A percentile compares a stretch with the other conserved stretches of the same genome.
Evolutionary conservation across 345 rosid genomes (phyloP).

Genomic region (Atalantia buxifolia): DNA sequence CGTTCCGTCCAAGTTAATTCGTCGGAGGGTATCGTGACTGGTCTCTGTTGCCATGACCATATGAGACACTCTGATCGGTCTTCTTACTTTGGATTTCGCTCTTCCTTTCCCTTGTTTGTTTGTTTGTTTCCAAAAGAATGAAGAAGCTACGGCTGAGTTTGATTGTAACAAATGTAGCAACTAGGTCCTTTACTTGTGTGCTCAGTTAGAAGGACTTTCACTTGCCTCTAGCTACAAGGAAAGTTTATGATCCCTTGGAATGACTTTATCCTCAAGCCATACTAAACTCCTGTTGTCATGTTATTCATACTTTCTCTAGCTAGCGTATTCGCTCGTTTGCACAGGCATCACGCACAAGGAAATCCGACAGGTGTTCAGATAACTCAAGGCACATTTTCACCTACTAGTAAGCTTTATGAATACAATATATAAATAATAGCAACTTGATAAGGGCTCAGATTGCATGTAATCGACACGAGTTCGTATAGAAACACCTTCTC

Average conservation of each 20-base stretch:
- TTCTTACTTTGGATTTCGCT: background rate
- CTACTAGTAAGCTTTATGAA: background rate
- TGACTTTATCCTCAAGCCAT: constrained; percentile 27
- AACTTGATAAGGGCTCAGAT: background rate
- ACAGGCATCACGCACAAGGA: background rate
- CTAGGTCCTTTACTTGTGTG: constrained; percentile 21
- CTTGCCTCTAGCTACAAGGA: constrained; percentile 30
- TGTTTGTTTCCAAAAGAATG: background rate
- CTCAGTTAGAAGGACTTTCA: background rate
- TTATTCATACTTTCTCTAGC: background rate
- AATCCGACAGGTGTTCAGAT: too few species aligned
- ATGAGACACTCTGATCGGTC: background rate
- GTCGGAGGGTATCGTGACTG: constrained; percentile 14
- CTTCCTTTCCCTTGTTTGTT: background rate
- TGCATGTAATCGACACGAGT: background rate
- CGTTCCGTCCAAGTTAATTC: constrained; percentile 47
- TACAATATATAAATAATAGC: background rate
- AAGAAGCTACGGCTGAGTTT: background rate
- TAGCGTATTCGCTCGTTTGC: background rate
- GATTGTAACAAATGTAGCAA: constrained; percentile 11
- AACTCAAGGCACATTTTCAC: too few species aligned
- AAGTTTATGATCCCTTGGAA: constrained; percentile 22
- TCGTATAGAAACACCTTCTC: background rate
- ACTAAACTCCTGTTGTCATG: constrained; percentile 14
- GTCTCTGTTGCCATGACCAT: constrained; percentile 25